Percentiles rank a stretch among this genome's conserved stretches.
Evolutionary conservation across 2,329 filamentous ascomycete genomes (phyloP).

Genomic region (Mollisiaceae sp.): DNA sequence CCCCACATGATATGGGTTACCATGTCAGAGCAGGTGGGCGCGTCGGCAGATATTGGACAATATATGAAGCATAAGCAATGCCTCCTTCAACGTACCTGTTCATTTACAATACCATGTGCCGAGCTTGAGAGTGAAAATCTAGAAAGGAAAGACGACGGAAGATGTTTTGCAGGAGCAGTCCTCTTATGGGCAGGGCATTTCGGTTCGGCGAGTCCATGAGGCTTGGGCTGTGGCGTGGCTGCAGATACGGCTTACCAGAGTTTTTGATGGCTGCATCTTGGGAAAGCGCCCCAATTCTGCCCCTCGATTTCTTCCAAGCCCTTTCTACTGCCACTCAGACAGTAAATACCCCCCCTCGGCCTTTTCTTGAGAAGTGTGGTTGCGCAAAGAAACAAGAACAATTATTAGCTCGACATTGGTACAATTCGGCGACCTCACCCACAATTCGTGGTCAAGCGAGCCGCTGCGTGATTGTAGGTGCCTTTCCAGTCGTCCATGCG

Average conservation of each 20-base stretch:
- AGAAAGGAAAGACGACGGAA: constrained; percentile 5
- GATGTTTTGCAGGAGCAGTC: constrained; percentile 21
- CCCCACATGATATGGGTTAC: background rate
- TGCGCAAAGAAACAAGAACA: constrained; percentile 6
- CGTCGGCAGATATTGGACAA: constrained; percentile 11
- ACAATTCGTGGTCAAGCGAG: constrained; percentile 2
- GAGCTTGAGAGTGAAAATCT: background rate
- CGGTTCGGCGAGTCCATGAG: constrained; percentile 17
- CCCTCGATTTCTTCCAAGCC: constrained; percentile 12
- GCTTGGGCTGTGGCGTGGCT: constrained; percentile 11
- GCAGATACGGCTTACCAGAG: constrained; percentile 15
- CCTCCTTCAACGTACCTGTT: background rate
- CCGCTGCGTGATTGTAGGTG: constrained; percentile 4
- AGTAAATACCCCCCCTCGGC: constrained; percentile 16
- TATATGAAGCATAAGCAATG: constrained; percentile 4
- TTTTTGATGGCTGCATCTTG: constrained; percentile 6
- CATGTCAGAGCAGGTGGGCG: constrained; percentile 7
- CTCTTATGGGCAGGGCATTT: constrained; percentile 6
- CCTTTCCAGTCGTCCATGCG: background rate
- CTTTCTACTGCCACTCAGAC: constrained; percentile 4
- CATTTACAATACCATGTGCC: background rate
- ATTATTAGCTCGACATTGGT: background rate
- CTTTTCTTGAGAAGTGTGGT: constrained; percentile 12
- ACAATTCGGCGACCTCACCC: constrained; percentile 4
- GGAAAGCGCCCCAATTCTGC: constrained; percentile 15